These are phyloP conservation scores for Pestalotiopsis sp. DNA, from an alignment of 2,329 filamentous ascomycete genomes.

Conservation along the genomic window DNA sequence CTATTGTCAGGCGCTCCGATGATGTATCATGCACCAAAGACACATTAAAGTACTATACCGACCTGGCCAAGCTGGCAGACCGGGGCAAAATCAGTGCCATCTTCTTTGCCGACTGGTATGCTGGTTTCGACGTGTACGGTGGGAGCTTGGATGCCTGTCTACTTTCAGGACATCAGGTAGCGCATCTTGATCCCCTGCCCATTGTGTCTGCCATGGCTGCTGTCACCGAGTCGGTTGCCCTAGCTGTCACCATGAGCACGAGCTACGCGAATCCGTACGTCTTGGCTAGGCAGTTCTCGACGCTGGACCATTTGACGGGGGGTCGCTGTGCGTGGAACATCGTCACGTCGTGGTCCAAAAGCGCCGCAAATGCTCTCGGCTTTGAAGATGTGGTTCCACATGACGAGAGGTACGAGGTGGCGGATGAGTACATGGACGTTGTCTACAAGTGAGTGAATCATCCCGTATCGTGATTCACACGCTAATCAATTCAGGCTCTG, in stretches of 20 bases:
- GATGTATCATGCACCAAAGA: conserved; percentile 9
- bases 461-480: not conserved
- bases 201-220: conserved; percentile 63
- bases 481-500: conserved; percentile 37
- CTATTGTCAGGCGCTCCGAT: not conserved
- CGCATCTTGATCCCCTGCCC: conserved; percentile 11
- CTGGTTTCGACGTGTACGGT: conserved; percentile 12
- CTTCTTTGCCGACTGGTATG: conserved; percentile 14
- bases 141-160: conserved; percentile 10
- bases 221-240: conserved; percentile 61
- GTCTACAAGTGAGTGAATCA: conserved; percentile 55
- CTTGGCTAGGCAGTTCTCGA: conserved; percentile 61
- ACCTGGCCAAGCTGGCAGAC: conserved; percentile 11
- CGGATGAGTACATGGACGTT: conserved; percentile 61
- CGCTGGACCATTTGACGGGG: conserved; percentile 60
- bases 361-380: conserved; percentile 60
- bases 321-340: conserved; percentile 67
- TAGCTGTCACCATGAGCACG: conserved; percentile 62
- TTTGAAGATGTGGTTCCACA: conserved; percentile 56
- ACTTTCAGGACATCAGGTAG: conserved; percentile 5
- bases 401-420: conserved; percentile 60
- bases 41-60: conserved; percentile 12
- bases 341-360: conserved; percentile 53
- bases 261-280: conserved; percentile 62
- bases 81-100: conserved; percentile 10